Conservation (phyloP, 441 rosid genomes). For the Cnidoscolus chayamansa region DNA sequence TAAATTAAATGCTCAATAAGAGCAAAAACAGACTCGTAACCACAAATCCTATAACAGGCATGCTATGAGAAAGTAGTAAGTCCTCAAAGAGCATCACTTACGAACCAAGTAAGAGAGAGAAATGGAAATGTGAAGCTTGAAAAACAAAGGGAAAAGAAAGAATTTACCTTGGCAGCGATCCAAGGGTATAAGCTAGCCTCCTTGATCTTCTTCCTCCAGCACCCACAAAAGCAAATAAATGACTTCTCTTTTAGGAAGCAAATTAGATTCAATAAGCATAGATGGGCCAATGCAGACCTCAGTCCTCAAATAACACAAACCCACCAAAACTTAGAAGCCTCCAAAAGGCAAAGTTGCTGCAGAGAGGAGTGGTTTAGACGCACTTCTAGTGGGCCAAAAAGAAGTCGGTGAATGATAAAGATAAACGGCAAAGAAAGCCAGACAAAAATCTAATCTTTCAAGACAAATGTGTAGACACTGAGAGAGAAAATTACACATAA, state of each 20-base stretch:
- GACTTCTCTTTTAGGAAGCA: slow-evolving; percentile 32
- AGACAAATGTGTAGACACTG: slow-evolving; percentile 25
- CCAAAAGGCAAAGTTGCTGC: slow-evolving; percentile 17
- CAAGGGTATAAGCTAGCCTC: slow-evolving; percentile 31
- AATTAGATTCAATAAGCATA: slow-evolving; percentile 44
- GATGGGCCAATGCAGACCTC: slow-evolving; percentile 39
- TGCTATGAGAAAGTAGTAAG: slow-evolving; percentile 18
- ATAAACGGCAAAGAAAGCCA: slow-evolving; percentile 33
- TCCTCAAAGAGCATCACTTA: slow-evolving; percentile 51
- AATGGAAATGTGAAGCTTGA: slow-evolving; percentile 24
- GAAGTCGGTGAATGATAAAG: slow-evolving; percentile 26
- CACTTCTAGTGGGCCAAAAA: slow-evolving; percentile 29
- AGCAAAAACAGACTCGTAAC: slow-evolving; percentile 14
- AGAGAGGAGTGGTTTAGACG: slow-evolving; percentile 40
- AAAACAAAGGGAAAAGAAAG: slow-evolving; percentile 20
- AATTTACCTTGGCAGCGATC: slow-evolving; percentile 44
- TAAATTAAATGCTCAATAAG: slow-evolving; percentile 9
- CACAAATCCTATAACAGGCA: slow-evolving; percentile 16
- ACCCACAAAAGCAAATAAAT: slow-evolving; percentile 36
- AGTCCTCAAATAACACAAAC: slow-evolving; percentile 27
- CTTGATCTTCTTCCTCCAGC: slow-evolving; percentile 55
- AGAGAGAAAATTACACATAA: slow-evolving; percentile 8
- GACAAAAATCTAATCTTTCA: slow-evolving; percentile 39
- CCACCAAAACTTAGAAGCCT: slow-evolving; percentile 29
- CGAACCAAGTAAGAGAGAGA: slow-evolving; percentile 56